Evolutionary conservation across 108 stramenopile species (phyloP), one percentile per base, ranked within the genome.

Genomic region (Aurantiochytrium sp.): DNA sequence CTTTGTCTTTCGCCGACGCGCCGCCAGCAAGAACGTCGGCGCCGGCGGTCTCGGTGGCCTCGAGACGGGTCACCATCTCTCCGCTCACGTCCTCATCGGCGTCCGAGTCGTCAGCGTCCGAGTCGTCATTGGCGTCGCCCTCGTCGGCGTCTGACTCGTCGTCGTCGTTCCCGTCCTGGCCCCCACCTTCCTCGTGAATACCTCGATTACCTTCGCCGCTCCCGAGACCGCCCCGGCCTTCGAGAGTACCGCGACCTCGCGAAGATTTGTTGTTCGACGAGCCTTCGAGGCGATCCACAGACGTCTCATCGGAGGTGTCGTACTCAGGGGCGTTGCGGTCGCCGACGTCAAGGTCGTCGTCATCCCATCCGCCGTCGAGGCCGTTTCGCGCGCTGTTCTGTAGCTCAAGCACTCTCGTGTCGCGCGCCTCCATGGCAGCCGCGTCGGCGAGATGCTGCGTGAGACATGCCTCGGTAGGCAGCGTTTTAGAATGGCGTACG

Each of bases 61-160:
- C 59, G 24, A 65, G 59, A 12, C 34, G 59, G 12, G 59, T 30
- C 10, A 65, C 59, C 10, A 65, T 27, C 24, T 65, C 59, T 10
- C 34, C 59, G 2, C 34, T 34, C 22, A 65, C 59, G 59, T 19
- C 59, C 34, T 65, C 59, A 27, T 65, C 59, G 19, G 27, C 59
- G 19, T 65, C 59, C 8, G 59, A 65, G 34, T 81, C 73, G 45
- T 81, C 73, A 81, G 73, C 73, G 45, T 81, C 73, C 50, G 73
- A 81, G 45, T 81, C 73, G 30, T 81, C 73, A 42, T 81, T 81
- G 27, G 42, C 39, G 45, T 48, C 73, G 12, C 45, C 73, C 6
- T 81, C 73, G 39, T 81, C 73, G 1, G 21, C 59, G 34, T 65
- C 59, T 34, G 27, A 30, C 34, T 27, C 59, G 27, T 65, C 32